Base-by-base conservation (phyloP, 768 basidiomycete species). In the Boletus insuetus region DNA sequence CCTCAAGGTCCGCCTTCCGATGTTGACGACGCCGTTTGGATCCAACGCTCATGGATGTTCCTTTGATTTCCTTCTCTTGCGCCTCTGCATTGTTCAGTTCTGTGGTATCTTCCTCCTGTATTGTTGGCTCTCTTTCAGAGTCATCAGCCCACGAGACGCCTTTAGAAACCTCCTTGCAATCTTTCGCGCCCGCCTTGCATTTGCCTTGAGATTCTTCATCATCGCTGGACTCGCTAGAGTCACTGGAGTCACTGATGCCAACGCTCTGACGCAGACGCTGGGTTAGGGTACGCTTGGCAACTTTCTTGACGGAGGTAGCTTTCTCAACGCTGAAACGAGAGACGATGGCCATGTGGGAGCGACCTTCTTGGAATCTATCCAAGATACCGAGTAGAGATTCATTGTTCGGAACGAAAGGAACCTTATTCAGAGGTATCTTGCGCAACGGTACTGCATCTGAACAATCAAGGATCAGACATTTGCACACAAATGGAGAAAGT, bases 291-390 rank as follows among this genome's bases (percentile, higher is more conserved):
- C 82, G 81, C 66, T 92, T 93, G 40, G 90, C 90, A 5, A 84
- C 88, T 60, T 89, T 82, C 79, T 92, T 93, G 52, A 93, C 85
- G 49, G 85, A 86, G n/a, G 83, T 78, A 17, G 88, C 88, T 70
- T 84, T 86, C 54, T 86, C 83, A 13, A 79, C 79, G 49, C 84
- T 87, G 61, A 89, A 83, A 43, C 90, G 83, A 58, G 85, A 85
- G 50, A 94, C 91, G 61, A 95, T 89, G 20, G 93, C 93, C 83
- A 96, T 94, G 67, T 96, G 93, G 40, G 88, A 91, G 31, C 91
- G 80, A 5, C 91, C 93, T 65, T 93, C 91, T 69, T 94, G 92
- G 69, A 95, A 95, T 56, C 79, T 87, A 69, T 94, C 92, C 32
- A 95, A 77, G 57, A 94, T 90, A 24, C 88, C 85, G 14, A 94